Base-by-base conservation (phyloP, 352 stramenopile genomes). In the Phytophthora parvispora region DNA sequence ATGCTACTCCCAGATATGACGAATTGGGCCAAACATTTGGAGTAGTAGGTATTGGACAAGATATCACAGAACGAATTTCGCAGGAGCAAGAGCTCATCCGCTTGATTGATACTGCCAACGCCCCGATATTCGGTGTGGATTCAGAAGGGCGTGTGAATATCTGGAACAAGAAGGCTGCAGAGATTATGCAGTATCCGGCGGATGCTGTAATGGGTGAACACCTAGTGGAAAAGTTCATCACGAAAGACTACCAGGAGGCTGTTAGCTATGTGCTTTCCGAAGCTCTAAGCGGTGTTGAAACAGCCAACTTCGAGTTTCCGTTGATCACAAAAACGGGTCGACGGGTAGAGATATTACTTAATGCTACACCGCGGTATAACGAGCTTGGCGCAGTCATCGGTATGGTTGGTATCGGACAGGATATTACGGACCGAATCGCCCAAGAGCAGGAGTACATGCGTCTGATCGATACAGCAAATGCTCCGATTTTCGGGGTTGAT, bases 1-100 rank as follows among this genome's bases (percentile, higher is more conserved):
- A 94, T 62, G 86, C 89, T 20, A 95, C 87, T 32, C 81, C 85
- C 0, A 67, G 86, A 53, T 88, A 83, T 53, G 77, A 96, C 48
- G 81, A 91, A 29, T 63, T 87, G 27, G 79, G 81, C 40, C 63
- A 81, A n/a, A 85, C 95, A 50, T 84, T 96, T 64, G 91, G 89
- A 63, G 85, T 94, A n/a, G 74, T 93, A 2, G 84, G 88, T 10
- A 94, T 96, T 62, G 86, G 84, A 8, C 85, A 94, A 66, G 88
- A 95, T 60, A 87, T 91, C 56, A 87, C 84, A 2, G 78, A 83
- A 45, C 69, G 79, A 18, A 86, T 87, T 60, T 73, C 77, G 0
- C 79, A 89, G 61, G 80, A 96, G 31, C 85, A 92, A 38, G 91
- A 93, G 32, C 80, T 85, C 24, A 81, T 75, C 29, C 69, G 83